Base-by-base conservation (phyloP, 2,329 filamentous ascomycete species). In the Aspergillus nomiae region DNA sequence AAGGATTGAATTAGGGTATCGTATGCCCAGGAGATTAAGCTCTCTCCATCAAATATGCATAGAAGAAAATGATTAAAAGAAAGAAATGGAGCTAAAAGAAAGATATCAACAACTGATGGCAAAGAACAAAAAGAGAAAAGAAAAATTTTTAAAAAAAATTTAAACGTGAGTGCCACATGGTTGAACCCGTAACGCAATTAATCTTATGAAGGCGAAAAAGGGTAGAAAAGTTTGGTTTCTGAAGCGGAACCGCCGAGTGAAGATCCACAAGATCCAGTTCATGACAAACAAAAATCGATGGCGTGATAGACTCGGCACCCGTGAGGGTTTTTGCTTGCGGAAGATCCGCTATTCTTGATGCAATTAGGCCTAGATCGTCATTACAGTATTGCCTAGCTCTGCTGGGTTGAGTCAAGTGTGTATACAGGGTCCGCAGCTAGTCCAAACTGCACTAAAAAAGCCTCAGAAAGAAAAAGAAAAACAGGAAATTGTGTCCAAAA, bases 271-370 rank as follows among this genome's bases (percentile, higher is more conserved):
- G 64, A 64, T 60, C 61, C 61, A 63, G 59, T 55, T 57, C 53
- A 64, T 73, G 71, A 73, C 70, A 73, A 68, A 72, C 62, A 19
- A 61, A 72, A 73, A 72, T 50, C 58, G 58, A 73, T 69, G 68
- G 72, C 71, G 71, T 69, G 48, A 19, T 51, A 32, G 28, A 4
- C 32, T 30, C 36, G 19, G 11, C 30, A 41, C 28, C 24, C n/a
- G 53, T 57, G 19, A 56, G 28, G 26, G 9, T 46, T 60, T 56
- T 28, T 48, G 30, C 26, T 51, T 32, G 14, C 26, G 24, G 24
- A 50, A 50, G 51, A n/a, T 54, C 51, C 30, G 51, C 51, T 36
- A 21, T 36, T n/a, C 30, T 54, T 21, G 32, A 54, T 36, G 51
- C 21, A 55, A 55, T 55, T 38, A 24, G 51, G 51, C 51, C 51